Conservation (phyloP, 2,329 filamentous ascomycete species). For the Paraphoma sp. region DNA sequence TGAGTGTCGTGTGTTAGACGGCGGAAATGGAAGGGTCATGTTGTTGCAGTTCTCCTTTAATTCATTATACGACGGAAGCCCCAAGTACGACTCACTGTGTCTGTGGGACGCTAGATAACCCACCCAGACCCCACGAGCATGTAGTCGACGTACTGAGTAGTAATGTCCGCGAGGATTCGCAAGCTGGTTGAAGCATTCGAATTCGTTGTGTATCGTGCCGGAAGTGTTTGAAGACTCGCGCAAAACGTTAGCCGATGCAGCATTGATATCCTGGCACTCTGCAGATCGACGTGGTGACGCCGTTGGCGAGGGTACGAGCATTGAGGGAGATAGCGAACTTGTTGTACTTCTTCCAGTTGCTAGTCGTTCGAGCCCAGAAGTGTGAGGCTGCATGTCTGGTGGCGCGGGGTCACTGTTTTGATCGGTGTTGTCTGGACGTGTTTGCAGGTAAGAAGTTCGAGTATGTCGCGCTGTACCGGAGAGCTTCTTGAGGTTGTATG, state of each 20-base stretch:
- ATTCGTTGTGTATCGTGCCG: background rate
- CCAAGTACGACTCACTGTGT: conserved; percentile 14
- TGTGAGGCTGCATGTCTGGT: background rate
- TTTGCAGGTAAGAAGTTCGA: background rate
- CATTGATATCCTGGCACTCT: too few relatives aligned
- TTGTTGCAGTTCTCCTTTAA: conserved; percentile 15
- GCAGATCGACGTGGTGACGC: too few relatives aligned
- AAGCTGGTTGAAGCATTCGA: conserved; percentile 12
- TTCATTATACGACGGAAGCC: conserved; percentile 17
- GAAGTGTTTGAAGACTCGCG: too few relatives aligned
- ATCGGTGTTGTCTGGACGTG: background rate
- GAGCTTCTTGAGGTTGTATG: conserved; percentile 6
- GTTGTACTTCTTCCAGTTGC: background rate
- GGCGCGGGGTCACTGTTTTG: background rate
- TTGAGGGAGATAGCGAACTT: background rate
- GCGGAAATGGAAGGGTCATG: conserved; percentile 14
- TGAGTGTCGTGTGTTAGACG: background rate
- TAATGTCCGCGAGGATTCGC: conserved; percentile 15
- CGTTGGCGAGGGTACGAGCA: too few relatives aligned
- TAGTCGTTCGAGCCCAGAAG: background rate
- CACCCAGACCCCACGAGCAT: conserved; percentile 25
- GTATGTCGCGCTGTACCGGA: background rate
- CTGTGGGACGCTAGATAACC: conserved; percentile 23
- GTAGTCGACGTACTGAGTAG: conserved; percentile 18
- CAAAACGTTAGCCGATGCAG: too few relatives aligned